These are phyloP conservation scores for Nannochloris sp. DNA, from an alignment of 139 green algal species.

Conservation along the genomic window DNA sequence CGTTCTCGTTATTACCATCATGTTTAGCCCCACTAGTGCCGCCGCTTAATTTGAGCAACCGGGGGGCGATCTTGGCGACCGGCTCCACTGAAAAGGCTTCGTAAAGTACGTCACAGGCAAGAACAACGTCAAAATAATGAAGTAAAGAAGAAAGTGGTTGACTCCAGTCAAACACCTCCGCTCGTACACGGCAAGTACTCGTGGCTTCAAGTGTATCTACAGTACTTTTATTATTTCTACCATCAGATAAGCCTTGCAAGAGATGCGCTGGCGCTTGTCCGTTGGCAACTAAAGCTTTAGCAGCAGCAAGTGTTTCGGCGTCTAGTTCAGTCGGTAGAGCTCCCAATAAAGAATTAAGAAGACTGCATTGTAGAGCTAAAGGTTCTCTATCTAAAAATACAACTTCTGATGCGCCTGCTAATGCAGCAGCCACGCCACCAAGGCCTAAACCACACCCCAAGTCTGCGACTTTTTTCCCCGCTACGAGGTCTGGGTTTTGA, in stretches of 20 bases:
- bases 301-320: neutral
- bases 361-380: slow-evolving; percentile 63
- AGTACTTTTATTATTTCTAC: neutral
- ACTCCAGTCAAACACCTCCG: slow-evolving; percentile 49
- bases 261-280: slow-evolving; percentile 11
- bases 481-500: slow-evolving; percentile 43
- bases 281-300: neutral
- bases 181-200: too few relatives aligned
- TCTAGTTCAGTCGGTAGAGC: slow-evolving; percentile 4
- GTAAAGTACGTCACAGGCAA: slow-evolving; percentile 55
- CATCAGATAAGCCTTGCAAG: neutral
- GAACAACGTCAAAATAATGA: slow-evolving; percentile 27
- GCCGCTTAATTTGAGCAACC: slow-evolving; percentile 20
- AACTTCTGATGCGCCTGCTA: slow-evolving; percentile 57
- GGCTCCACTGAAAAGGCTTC: slow-evolving; percentile 36
- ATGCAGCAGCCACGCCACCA: slow-evolving; percentile 59
- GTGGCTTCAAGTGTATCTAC: neutral
- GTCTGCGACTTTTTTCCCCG: slow-evolving; percentile 48
- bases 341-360: slow-evolving; percentile 28
- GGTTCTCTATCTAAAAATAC: slow-evolving; percentile 75
- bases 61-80: slow-evolving; percentile 24
- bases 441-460: slow-evolving; percentile 67
- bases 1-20: too few relatives aligned
- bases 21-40: neutral
- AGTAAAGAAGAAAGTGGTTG: neutral